phyloP scores from a whole-genome alignment of 192 early-diverging fungal species.

The Linnemannia exigua region DNA sequence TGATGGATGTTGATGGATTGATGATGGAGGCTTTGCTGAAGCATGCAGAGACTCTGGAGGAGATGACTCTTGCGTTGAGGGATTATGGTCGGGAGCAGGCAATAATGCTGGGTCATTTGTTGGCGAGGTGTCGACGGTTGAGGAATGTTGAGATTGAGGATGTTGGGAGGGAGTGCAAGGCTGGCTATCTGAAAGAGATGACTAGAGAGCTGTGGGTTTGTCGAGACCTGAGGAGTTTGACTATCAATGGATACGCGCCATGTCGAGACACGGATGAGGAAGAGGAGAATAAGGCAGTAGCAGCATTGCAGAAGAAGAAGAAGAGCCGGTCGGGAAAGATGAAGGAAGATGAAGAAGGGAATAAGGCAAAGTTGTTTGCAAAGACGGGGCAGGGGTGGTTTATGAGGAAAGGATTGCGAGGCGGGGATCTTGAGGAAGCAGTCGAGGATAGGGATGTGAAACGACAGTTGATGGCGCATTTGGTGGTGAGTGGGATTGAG shows the following conservation, averaged over 20 bases:
- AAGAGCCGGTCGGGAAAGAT: not conserved
- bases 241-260: not conserved
- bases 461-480: constrained; percentile 1
- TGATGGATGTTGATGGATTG: not conserved
- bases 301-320: not conserved
- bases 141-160: not conserved
- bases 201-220: constrained; percentile 4
- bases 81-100: not conserved
- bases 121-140: not conserved
- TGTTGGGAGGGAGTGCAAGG: not conserved
- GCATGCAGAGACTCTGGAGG: constrained; percentile 8
- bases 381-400: constrained; percentile 7
- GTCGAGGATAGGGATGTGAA: not conserved
- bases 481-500: constrained; percentile 4
- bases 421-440: not conserved
- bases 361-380: not conserved
- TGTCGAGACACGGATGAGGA: not conserved
- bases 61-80: not conserved
- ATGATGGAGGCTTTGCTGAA: not conserved
- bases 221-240: not conserved
- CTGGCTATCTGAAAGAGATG: not conserved
- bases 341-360: not conserved
- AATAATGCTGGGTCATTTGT: not conserved
- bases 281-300: not conserved
- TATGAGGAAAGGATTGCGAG: not conserved